phyloP scores from a whole-genome alignment of 78 protist genomes.

The Neovahlkampfia damariscottae region DNA sequence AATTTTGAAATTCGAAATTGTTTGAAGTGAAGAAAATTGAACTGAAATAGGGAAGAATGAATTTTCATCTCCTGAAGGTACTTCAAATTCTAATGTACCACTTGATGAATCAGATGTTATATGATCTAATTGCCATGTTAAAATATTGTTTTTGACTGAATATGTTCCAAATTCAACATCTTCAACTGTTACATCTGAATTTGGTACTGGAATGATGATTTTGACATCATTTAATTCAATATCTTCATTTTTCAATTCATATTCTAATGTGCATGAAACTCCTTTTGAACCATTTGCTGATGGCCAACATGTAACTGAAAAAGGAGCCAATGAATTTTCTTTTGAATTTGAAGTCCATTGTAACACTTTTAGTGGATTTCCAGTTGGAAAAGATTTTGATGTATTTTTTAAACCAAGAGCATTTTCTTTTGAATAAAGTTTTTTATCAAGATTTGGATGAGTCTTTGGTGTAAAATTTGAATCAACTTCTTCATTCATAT shows the following conservation, averaged over 20 bases:
- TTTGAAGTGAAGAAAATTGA: conserved; percentile 5
- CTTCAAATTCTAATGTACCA: conserved; percentile 22
- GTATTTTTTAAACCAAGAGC: conserved; percentile 29
- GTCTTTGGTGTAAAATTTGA: conserved; percentile 26
- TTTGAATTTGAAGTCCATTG: conserved; percentile 33
- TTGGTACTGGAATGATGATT: conserved; percentile 31
- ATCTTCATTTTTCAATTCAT: conserved; percentile 11
- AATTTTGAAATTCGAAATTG: not conserved
- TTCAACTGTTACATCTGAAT: not conserved
- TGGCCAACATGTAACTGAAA: conserved; percentile 57
- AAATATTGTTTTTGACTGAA: not conserved
- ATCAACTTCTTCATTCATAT: not conserved
- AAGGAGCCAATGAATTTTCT: conserved; percentile 4
- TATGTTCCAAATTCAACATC: not conserved
- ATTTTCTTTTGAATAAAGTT: not conserved
- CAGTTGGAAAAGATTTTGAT: conserved; percentile 20
- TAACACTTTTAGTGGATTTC: conserved; percentile 26
- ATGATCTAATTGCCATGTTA: conserved; percentile 6
- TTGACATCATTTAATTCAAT: conserved; percentile 16
- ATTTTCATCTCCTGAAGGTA: conserved; percentile 4
- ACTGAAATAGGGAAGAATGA: conserved; percentile 46
- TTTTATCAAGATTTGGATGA: conserved; percentile 55
- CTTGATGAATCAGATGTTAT: conserved; percentile 16
- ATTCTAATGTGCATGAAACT: conserved; percentile 31
- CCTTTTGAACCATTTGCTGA: conserved; percentile 9